Evolutionary conservation across 306 rosid genomes (phyloP).

Genomic region (Rosa persica): DNA sequence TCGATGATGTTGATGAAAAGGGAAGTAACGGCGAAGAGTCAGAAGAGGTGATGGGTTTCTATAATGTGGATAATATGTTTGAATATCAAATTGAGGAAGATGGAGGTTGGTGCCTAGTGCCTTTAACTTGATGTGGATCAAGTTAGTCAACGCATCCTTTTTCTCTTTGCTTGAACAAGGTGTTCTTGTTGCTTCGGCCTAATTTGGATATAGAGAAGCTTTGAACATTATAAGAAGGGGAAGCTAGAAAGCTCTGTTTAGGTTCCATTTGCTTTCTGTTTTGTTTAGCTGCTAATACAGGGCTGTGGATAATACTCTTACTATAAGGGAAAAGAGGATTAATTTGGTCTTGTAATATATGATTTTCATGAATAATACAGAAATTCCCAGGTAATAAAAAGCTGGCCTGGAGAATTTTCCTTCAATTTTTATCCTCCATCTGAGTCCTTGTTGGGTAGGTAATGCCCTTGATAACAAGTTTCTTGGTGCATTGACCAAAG

Average conservation of each 20-base stretch:
- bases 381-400: neutral
- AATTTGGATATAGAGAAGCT: neutral
- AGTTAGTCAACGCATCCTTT: neutral
- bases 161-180: conserved; percentile 1
- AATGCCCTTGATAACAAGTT: no score
- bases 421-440: no score
- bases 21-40: conserved; percentile 1
- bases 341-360: conserved; percentile 3
- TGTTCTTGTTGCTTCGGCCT: neutral
- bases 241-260: neutral
- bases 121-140: conserved; percentile 27
- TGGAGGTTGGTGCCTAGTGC: conserved; percentile 58
- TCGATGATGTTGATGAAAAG: conserved; percentile 6
- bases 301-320: neutral
- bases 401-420: neutral
- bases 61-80: conserved; percentile 31
- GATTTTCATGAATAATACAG: neutral
- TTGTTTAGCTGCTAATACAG: neutral
- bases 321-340: neutral
- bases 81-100: conserved; percentile 42
- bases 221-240: neutral
- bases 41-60: conserved; percentile 29
- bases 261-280: neutral
- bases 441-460: no score
- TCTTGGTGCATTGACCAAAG: no score